A percentile compares a stretch with the other conserved stretches of the same genome.
phyloP scores from a whole-genome alignment of 768 basidiomycete genomes.

The Royoungia palumana region DNA sequence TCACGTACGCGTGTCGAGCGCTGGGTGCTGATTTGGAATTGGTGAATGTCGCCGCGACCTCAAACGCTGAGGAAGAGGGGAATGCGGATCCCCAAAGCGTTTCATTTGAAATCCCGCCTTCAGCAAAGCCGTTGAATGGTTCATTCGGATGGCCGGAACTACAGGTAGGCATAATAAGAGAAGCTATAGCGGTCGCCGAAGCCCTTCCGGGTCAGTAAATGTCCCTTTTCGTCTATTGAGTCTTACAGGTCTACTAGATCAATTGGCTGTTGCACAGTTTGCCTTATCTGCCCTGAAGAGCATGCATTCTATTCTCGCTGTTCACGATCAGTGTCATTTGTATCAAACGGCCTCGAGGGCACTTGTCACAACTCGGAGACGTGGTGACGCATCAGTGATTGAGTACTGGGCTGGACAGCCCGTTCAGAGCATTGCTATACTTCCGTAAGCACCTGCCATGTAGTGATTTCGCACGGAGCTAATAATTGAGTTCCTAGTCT shows the following conservation, averaged over 20 bases:
- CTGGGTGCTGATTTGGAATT: constrained; percentile 82
- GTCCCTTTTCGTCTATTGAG: not conserved
- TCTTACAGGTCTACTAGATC: constrained; percentile 49
- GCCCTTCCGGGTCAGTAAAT: constrained; percentile 72
- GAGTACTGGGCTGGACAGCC: constrained; percentile 89
- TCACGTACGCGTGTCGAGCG: constrained; percentile 71
- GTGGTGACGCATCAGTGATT: constrained; percentile 67
- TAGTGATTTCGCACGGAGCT: not conserved
- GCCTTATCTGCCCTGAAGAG: constrained; percentile 82
- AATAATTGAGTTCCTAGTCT: constrained; percentile 44
- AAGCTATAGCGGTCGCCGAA: constrained; percentile 89
- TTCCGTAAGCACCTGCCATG: constrained; percentile 52
- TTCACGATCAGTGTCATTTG: constrained; percentile 78
- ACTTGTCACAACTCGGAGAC: constrained; percentile 65
- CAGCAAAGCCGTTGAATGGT: constrained; percentile 39
- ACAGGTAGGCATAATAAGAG: constrained; percentile 89
- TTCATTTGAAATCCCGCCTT: constrained; percentile 38
- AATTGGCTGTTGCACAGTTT: constrained; percentile 81
- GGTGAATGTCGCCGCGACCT: constrained; percentile 47
- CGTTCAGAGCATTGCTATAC: constrained; percentile 72
- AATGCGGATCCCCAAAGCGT: constrained; percentile 5
- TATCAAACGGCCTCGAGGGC: constrained; percentile 72
- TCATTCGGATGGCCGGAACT: constrained; percentile 92
- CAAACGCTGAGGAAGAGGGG: constrained; percentile 24
- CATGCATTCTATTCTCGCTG: constrained; percentile 62